Conservation (phyloP, 1,284 basidiomycete species). For the Malassezia caprae region DNA sequence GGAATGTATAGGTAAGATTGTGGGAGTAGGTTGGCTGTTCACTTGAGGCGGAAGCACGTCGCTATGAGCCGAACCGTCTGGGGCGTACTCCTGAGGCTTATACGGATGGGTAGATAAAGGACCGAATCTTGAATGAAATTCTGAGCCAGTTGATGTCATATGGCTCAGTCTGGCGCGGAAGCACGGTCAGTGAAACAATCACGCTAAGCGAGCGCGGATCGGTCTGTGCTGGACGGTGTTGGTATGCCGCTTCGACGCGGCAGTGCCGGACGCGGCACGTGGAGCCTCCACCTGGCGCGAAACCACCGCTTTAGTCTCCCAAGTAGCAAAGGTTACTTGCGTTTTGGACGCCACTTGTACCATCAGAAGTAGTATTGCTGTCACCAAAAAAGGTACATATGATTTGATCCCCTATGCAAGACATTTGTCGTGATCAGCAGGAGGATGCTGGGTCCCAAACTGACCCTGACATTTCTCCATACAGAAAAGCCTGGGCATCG, state of each 20-base stretch:
- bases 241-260: neutral
- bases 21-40: neutral
- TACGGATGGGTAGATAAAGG: neutral
- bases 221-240: neutral
- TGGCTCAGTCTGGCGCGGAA: neutral
- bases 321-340: neutral
- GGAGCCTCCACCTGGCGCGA: neutral
- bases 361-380: neutral
- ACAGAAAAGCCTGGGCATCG: neutral
- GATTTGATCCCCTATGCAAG: neutral
- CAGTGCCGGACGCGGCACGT: neutral
- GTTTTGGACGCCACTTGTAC: neutral
- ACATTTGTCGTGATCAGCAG: neutral
- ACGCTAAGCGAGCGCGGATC: neutral
- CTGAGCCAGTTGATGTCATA: neutral
- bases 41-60: neutral
- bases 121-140: neutral
- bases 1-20: constrained; percentile 3
- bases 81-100: neutral
- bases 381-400: neutral
- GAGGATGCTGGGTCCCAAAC: neutral
- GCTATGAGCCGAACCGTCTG: neutral
- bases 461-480: neutral
- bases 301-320: neutral
- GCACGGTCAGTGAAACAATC: neutral